Base-by-base conservation (phyloP, 2,329 filamentous ascomycete species). In the Blumeria graminis region DNA sequence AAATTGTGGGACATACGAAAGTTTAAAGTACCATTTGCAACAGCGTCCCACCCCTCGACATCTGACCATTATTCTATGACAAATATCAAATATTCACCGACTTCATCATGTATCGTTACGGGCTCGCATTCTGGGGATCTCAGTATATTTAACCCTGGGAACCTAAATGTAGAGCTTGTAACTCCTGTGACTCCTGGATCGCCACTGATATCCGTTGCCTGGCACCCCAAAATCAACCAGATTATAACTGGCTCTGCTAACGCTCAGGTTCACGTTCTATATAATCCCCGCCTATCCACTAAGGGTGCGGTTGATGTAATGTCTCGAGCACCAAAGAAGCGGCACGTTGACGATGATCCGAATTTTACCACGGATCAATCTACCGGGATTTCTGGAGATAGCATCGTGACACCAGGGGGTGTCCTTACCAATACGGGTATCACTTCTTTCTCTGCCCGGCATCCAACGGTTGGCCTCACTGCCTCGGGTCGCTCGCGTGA, bases 1-100 rank as follows among this genome's bases (percentile, higher is more conserved):
- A 96, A 96, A 70, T 75, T 95, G 1, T 98, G 92, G 92, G 92
- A 98, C 67, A 93, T 83, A 3, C 80, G 92, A 58, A 96, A 95
- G 65, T 94, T 98, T 74, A 96, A 92, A 67, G 75, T 83, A 57
- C 87, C 92, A 3, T 76, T 98, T 13, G 86, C 87, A 52, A 85
- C 81, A 1, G 79, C 86, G 14, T 72, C 81, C 6, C 88, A 94
- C 68, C 69, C 77, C 1, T 94, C 90, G 0, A 94, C 86, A 13
- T 90, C 87, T 1, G 80, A 82, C 57, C 81, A 88, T 64, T 94
- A 86, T 66, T 78, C 85, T 0, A 89, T 86, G 58, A 84, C 81
- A 56, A 94, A 88, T 65, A 94, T 98, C 65, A 78, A 78, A 60
- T 98, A 96, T 71, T 86, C 87, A 34, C 89, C 90, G 4, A 86